Evolutionary conservation across 2,329 filamentous ascomycete genomes (phyloP), one percentile per base, ranked within the genome.

Genomic region (Arthrinium phaeospermum): DNA sequence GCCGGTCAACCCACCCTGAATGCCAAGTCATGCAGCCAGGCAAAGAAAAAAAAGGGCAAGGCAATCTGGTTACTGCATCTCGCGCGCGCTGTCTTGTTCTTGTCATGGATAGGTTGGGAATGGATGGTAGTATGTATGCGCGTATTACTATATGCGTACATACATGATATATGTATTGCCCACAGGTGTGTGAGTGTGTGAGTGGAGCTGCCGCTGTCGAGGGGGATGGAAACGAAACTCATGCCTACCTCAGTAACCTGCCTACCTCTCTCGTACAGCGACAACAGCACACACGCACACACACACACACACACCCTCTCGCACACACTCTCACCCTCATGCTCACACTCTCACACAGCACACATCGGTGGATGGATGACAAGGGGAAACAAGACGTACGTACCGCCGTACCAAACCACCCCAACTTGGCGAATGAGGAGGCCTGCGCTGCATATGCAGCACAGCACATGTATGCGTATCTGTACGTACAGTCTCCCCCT

Each of bases 161-260:
- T 64, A 64, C 57, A 64, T n/a, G 57, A 64, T 64, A 75, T 78
- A 75, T 76, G 73, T 73, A 72, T 75, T 74, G 73, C 72, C 22
- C 16, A 69, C 24, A 49, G 68, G 73, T 75, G 76, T 75, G 75
- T 77, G 76, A 73, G 64, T 68, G 67, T 68, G 67, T 68, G 67
- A 19, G 67, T 68, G 67, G 67, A 68, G 67, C 41, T 68, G 41
- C 67, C 67, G 44, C 57, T n/a, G n/a, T n/a, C 57, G 34, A 64
- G 19, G 34, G 45, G 27, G 27, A 30, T 30, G 27, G 67, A 27
- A 27, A 68, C 37, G 37, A 41, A 41, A 41, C 37, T 41, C 37
- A 41, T 41, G 10, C 37, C 37, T 41, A 41, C 37, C 27, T 30
- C 27, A 30, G 27, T 30, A 30, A 30, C 27, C 27, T 30, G 27